A percentile compares a stretch with the other conserved stretches of the same genome.
Conservation (phyloP, 139 green algal genomes). For the Haematococcus lacustris region DNA sequence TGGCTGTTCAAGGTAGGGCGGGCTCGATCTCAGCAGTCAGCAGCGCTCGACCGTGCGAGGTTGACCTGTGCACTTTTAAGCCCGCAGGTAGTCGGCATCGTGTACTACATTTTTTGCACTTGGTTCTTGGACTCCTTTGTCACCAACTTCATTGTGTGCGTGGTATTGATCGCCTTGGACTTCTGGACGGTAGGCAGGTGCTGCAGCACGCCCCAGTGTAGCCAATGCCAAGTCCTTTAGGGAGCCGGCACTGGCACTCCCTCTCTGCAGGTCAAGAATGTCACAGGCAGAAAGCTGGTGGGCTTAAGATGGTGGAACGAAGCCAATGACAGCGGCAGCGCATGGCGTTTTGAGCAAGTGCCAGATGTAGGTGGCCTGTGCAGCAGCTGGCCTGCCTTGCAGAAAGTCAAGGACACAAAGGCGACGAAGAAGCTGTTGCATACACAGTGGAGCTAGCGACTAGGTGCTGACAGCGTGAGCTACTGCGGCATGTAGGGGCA, state of each 20-base stretch:
- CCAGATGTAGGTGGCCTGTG: constrained; percentile 41
- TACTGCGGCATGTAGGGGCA: too few relatives aligned
- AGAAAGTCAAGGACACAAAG: too few relatives aligned
- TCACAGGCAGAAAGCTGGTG: constrained; percentile 85
- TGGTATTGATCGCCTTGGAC: constrained; percentile 75
- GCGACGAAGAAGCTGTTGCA: too few relatives aligned
- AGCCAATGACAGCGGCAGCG: constrained; percentile 79
- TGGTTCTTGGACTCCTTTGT: constrained; percentile 58
- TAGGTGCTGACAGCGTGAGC: too few relatives aligned
- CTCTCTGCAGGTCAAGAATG: constrained; percentile 78
- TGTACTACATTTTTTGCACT: constrained; percentile 62
- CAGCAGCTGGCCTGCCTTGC: too few relatives aligned
- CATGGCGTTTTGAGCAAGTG: constrained; percentile 89
- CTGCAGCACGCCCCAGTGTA: background rate
- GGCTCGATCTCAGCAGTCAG: background rate
- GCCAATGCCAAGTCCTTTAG: background rate
- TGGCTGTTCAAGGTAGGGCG: constrained; percentile 35
- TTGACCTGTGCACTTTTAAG: background rate
- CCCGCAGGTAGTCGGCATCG: constrained; percentile 41
- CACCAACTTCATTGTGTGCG: constrained; percentile 76
- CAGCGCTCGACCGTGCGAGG: background rate
- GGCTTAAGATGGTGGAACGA: constrained; percentile 97
- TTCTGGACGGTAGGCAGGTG: constrained; percentile 77
- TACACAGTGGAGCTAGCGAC: too few relatives aligned
- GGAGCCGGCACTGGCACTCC: background rate